Base-by-base conservation (phyloP, 129 eudicot species). In the Centella asiatica region DNA sequence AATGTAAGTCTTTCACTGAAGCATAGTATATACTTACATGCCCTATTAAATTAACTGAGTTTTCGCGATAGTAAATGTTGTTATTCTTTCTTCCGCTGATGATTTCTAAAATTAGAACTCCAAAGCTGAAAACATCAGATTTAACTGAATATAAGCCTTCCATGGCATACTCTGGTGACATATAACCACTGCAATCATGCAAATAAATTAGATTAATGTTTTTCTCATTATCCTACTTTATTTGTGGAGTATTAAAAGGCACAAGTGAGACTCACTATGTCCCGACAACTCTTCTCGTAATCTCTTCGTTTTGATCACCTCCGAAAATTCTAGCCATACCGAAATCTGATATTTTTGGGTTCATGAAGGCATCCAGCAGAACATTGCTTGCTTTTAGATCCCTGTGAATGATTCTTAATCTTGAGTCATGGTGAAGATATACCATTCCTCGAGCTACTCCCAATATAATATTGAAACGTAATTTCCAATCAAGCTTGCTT, bases 361-460 rank as follows among this genome's bases (percentile, higher is more conserved):
- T 64, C 57, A 64, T 26, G n/a, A 46, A n/a, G 3, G 49, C 20
- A 47, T 64, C 68, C 4, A 64, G 57, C 22, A 64, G n/a, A 64
- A 64, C 53, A n/a, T 64, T 64, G 52, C 68, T 64, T 17, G 68
- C 45, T 64, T 64, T 64, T 8, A 64, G 40, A 64, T 64, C 68
- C 26, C 68, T 47, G 8, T 64, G 68, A 18, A 64, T 64, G 19
- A 64, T 64, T 64, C 68, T 64, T 4, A 45, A 32, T 46, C 68
- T 46, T 0, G 68, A 64, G 19, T 64, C 68, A 1, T 62, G 49
- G 22, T 70, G 75, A 34, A 70, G 75, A 62, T 70, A 70, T 37
- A 70, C 53, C 13, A 70, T 59, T 11, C 69, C 75, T 55, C 75
- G 62, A 50, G 68, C 50, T 20, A 62, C 52, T 18, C 75, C 75